phyloP scores from a whole-genome alignment of 768 basidiomycete genomes.

The Boletus reticuloceps region DNA sequence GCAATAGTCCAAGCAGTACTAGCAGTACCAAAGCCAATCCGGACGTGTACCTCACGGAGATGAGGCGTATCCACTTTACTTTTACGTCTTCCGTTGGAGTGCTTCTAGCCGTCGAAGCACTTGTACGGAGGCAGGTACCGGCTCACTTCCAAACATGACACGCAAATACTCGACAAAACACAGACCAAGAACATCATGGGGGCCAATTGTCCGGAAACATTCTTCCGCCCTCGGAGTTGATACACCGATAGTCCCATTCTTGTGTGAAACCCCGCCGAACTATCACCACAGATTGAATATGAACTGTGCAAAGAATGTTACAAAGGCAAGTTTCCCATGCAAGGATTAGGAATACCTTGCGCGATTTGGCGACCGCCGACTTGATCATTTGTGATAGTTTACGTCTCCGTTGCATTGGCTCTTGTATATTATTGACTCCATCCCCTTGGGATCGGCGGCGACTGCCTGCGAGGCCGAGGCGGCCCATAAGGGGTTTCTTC shows the following conservation, averaged over 20 bases:
- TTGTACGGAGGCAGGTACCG: conserved; percentile 3
- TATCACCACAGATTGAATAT: conserved; percentile 21
- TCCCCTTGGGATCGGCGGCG: conserved; percentile 1
- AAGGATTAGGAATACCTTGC: conserved; percentile 20
- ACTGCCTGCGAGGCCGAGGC: conserved; percentile 4
- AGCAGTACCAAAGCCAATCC: conserved; percentile 18
- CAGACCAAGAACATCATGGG: conserved; percentile 15
- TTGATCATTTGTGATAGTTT: conserved; percentile 21
- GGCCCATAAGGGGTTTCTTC: conserved; percentile 4
- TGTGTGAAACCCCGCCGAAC: conserved; percentile 4
- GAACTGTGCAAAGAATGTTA: conserved; percentile 22
- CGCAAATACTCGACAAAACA: conserved; percentile 23
- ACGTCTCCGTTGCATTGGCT: conserved; percentile 6
- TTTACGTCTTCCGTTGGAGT: conserved; percentile 5
- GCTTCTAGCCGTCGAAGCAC: conserved; percentile 9
- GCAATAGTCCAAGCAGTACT: conserved; percentile 21
- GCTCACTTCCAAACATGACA: conserved; percentile 10
- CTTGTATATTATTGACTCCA: conserved; percentile 5
- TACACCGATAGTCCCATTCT: neutral
- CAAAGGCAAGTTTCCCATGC: conserved; percentile 15
- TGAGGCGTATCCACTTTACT: conserved; percentile 7
- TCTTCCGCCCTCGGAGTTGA: neutral
- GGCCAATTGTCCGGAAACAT: conserved; percentile 10
- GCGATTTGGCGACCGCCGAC: conserved; percentile 18
- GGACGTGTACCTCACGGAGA: conserved; percentile 4